Conservation (phyloP, 2,329 filamentous ascomycete species). For the Aureobasidium sp. region DNA sequence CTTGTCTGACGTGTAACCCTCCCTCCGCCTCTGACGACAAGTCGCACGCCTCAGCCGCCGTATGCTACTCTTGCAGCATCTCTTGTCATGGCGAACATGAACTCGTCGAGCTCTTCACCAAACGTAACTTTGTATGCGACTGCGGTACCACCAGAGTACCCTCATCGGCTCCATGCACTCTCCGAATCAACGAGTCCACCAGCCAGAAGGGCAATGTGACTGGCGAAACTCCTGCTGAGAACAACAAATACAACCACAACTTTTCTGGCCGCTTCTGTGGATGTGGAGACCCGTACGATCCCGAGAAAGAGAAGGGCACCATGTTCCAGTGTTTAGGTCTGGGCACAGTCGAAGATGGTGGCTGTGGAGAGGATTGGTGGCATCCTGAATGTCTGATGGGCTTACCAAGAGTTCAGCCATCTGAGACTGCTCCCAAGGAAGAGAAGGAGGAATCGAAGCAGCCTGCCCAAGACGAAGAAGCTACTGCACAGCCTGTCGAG, state of each 20-base stretch:
- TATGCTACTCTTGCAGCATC: slow-evolving; percentile 96
- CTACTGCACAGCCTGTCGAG: slow-evolving; percentile 19
- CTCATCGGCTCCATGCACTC: slow-evolving; percentile 57
- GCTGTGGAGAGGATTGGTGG: slow-evolving; percentile 97
- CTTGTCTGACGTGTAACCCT: slow-evolving; percentile 89
- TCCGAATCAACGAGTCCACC: slow-evolving; percentile 65
- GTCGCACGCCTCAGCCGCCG: slow-evolving; percentile 64
- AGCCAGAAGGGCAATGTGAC: slow-evolving; percentile 69
- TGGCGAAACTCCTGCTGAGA: slow-evolving; percentile 61
- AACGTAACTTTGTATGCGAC: slow-evolving; percentile 93
- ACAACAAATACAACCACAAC: slow-evolving; percentile 93
- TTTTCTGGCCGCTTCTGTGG: slow-evolving; percentile 89
- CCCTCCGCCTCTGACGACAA: slow-evolving; percentile 55
- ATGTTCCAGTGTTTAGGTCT: slow-evolving; percentile 97
- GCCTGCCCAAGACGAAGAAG: slow-evolving; percentile 29
- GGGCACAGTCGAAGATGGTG: slow-evolving; percentile 69
- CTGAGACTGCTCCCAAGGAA: slow-evolving; percentile 11
- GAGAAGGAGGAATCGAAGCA: slow-evolving; percentile 14
- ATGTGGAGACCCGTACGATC: slow-evolving; percentile 80
- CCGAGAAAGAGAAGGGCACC: slow-evolving; percentile 82
- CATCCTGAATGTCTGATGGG: slow-evolving; percentile 89
- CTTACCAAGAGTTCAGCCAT: slow-evolving; percentile 55
- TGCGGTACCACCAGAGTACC: slow-evolving; percentile 81
- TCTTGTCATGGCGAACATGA: slow-evolving; percentile 93
- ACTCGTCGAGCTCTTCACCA: slow-evolving; percentile 91